Base-by-base conservation (phyloP, 352 stramenopile species). In the Globisporangium recalcitrans region DNA sequence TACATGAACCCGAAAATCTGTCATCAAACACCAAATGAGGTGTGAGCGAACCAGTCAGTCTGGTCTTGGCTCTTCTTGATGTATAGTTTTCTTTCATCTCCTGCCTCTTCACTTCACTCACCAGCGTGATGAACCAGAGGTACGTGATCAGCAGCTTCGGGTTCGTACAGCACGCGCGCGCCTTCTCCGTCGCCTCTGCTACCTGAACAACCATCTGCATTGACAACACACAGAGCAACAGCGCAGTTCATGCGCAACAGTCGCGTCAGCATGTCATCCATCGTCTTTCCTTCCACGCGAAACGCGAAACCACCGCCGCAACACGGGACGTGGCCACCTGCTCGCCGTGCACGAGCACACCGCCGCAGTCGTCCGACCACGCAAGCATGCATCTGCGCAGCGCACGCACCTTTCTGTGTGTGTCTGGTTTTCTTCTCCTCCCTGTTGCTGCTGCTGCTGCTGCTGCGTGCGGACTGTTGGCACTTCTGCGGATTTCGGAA, bases 1-100 rank as follows among this genome's bases (percentile, higher is more conserved):
- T 93, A 95, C 74, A 93, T 91, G 58, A 94, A 86, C 32, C 85
- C 85, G 54, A 96, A 91, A 38, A 91, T 54, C 63, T 86, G 64
- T 24, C 69, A 22, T 31, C 22, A 4, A 53, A n/a, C 7, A 53
- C 21, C 36, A 42, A 42, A 42, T 19, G n/a, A n/a, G 36, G 24
- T n/a, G 3, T 4, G n/a, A 31, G n/a, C n/a, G n/a, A n/a, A 24
- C 62, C 95, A 79, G 42, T 95, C 11, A 42, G 13, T 42, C 31
- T 26, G 77, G 69, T n/a, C 22, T 95, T 83, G 73, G 29, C 47
- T 13, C 21, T 47, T 32, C n/a, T 19, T 24, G 21, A 4, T 24
- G 13, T 8, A 47, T 22, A n/a, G n/a, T n/a, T 94, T 93, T 54
- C 93, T 79, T n/a, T 74, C 79, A 72, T 91, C 92, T 48, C 91